phyloP scores from a whole-genome alignment of 768 basidiomycete species.

The Mrakia blollopis region DNA sequence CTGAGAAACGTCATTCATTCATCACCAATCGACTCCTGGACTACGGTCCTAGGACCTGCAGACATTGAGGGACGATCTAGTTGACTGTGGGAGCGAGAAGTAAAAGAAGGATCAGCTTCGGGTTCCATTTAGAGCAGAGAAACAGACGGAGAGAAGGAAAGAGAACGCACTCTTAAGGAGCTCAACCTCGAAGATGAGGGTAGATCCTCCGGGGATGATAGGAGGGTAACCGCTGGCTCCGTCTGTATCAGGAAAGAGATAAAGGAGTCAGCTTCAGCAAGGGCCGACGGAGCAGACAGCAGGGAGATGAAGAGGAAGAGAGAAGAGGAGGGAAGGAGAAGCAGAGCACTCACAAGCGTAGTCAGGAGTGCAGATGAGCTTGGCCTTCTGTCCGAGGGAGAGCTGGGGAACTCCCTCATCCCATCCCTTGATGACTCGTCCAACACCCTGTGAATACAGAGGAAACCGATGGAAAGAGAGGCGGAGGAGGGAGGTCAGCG shows the following conservation, averaged over 20 bases:
- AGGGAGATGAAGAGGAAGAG: not conserved
- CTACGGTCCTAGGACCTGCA: not conserved
- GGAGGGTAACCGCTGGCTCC: slow-evolving; percentile 43
- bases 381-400: slow-evolving; percentile 45
- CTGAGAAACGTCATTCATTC: too few relatives aligned
- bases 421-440: slow-evolving; percentile 33
- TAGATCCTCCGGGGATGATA: slow-evolving; percentile 45
- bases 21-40: slow-evolving; percentile 7
- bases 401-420: slow-evolving; percentile 41
- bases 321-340: not conserved
- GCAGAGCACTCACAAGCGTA: slow-evolving; percentile 33
- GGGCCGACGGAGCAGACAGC: too few relatives aligned
- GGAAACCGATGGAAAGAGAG: not conserved
- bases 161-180: slow-evolving; percentile 32
- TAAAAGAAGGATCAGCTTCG: not conserved
- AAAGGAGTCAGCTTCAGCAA: not conserved
- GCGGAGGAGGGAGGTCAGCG: not conserved
- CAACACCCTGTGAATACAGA: slow-evolving; percentile 21
- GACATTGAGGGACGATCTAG: slow-evolving; percentile 8
- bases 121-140: too few relatives aligned
- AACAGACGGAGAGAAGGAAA: not conserved
- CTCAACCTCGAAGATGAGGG: slow-evolving; percentile 40
- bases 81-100: not conserved
- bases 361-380: slow-evolving; percentile 39
- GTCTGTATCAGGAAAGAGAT: not conserved